Percentiles rank a stretch among this genome's conserved stretches.
Conservation (phyloP, 352 stramenopile species). For the Blastocystis sp. region DNA sequence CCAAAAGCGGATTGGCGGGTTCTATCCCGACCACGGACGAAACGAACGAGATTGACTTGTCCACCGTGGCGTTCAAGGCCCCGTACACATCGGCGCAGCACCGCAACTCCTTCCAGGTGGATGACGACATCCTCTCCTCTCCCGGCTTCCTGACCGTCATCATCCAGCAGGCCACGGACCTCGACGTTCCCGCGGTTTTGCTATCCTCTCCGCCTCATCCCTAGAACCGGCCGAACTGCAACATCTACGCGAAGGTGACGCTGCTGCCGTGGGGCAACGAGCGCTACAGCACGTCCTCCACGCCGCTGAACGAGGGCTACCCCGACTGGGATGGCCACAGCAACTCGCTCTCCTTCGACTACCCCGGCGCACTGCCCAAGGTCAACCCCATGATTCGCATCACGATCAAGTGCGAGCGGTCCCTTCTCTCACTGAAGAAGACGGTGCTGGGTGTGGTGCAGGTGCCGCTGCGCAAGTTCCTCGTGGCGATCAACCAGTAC, state of each 20-base stretch:
- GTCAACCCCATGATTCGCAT: slow-evolving; percentile 22
- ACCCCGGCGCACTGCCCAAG: slow-evolving; percentile 30
- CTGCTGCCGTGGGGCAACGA: slow-evolving; percentile 39
- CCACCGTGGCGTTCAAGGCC: background rate
- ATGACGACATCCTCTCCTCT: slow-evolving; percentile 9
- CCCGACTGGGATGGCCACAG: slow-evolving; percentile 40
- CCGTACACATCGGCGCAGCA: background rate
- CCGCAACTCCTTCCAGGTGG: background rate
- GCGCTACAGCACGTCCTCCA: background rate
- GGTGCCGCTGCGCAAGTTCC: background rate
- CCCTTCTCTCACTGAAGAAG: slow-evolving; percentile 7
- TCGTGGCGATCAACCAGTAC: background rate
- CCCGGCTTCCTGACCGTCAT: slow-evolving; percentile 28
- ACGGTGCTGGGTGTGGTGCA: background rate
- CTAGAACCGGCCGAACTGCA: slow-evolving; percentile 14
- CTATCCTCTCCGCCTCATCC: background rate
- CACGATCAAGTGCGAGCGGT: slow-evolving; percentile 3
- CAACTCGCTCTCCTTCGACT: slow-evolving; percentile 24
- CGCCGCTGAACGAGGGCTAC: slow-evolving; percentile 4
- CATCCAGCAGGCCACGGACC: slow-evolving; percentile 3
- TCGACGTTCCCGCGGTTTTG: background rate
- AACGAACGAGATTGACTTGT: background rate
- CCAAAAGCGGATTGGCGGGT: background rate
- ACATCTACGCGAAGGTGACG: slow-evolving; percentile 9
- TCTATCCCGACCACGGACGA: background rate